Percentiles rank a stretch among this genome's conserved stretches.
Evolutionary conservation across 2,329 filamentous ascomycete genomes (phyloP).

Genomic region (Talaromyces sp.): DNA sequence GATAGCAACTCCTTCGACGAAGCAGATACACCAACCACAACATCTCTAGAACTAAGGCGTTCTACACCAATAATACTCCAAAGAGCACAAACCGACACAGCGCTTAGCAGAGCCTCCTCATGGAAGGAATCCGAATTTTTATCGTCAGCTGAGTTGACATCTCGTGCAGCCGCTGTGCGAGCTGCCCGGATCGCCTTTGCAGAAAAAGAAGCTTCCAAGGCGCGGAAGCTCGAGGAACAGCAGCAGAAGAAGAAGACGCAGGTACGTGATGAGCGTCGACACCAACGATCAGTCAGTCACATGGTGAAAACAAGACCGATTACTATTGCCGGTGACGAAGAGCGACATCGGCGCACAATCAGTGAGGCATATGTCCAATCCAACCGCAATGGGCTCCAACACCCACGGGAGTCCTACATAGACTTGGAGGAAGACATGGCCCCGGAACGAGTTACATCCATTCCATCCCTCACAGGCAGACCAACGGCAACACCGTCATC

Average conservation of each 20-base stretch:
- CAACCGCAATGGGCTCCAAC: not conserved
- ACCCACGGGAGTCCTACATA: conserved; percentile 1
- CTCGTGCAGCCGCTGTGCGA: conserved; percentile 55
- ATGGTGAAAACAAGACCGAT: conserved; percentile 20
- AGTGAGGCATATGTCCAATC: not conserved
- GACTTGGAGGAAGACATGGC: conserved; percentile 6
- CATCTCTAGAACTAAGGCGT: conserved; percentile 27
- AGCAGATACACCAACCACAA: conserved; percentile 26
- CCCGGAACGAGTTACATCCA: not conserved
- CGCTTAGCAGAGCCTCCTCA: conserved; percentile 11
- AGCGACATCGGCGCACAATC: conserved; percentile 11
- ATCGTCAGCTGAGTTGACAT: conserved; percentile 51
- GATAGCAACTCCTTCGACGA: conserved; percentile 49
- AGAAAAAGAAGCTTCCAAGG: conserved; percentile 58
- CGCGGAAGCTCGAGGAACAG: conserved; percentile 53
- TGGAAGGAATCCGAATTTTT: conserved; percentile 33
- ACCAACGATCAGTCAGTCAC: conserved; percentile 36
- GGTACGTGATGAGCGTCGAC: conserved; percentile 43
- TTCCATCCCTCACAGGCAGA: not conserved
- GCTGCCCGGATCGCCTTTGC: conserved; percentile 57
- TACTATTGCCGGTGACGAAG: conserved; percentile 23
- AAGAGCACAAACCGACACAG: conserved; percentile 13
- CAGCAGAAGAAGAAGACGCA: conserved; percentile 47
- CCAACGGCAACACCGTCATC: not conserved
- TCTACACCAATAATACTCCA: conserved; percentile 13